A percentile compares a stretch with the other conserved stretches of the same genome.
phyloP scores from a whole-genome alignment of 108 stramenopile species.

The Cyclostephanos invisitatus region DNA sequence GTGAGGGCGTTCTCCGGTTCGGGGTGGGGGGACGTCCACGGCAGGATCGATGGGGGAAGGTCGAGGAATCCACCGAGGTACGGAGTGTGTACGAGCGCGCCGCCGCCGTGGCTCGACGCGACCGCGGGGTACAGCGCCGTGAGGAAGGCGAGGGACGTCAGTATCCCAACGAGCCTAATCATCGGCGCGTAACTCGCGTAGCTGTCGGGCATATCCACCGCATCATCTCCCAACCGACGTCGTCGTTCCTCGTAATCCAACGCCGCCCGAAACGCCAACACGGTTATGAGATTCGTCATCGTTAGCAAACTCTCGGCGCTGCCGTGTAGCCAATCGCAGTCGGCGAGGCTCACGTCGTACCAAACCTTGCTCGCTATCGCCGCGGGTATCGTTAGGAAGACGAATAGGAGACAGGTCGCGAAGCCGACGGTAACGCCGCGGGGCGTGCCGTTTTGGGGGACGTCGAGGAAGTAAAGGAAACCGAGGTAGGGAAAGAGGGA shows the following conservation, averaged over 20 bases:
- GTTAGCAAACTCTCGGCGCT: slow-evolving; percentile 88
- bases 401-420: slow-evolving; percentile 88
- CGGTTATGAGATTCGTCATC: slow-evolving; percentile 86
- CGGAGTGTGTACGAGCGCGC: slow-evolving; percentile 69
- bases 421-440: slow-evolving; percentile 89
- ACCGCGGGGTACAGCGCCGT: slow-evolving; percentile 69
- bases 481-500: slow-evolving; percentile 92
- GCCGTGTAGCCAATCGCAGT: slow-evolving; percentile 93
- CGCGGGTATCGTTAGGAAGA: slow-evolving; percentile 91
- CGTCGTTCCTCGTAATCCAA: slow-evolving; percentile 61
- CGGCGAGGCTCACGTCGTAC: slow-evolving; percentile 89
- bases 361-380: slow-evolving; percentile 83
- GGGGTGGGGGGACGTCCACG: slow-evolving; percentile 39
- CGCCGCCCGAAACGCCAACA: slow-evolving; percentile 83
- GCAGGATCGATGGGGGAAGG: slow-evolving; percentile 35
- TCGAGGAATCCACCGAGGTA: slow-evolving; percentile 81
- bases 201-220: slow-evolving; percentile 49
- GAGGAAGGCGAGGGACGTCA: slow-evolving; percentile 59
- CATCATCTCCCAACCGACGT: background rate
- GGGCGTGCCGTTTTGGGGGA: slow-evolving; percentile 79
- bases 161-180: slow-evolving; percentile 56
- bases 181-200: slow-evolving; percentile 71
- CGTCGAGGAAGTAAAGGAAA: slow-evolving; percentile 86
- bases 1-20: slow-evolving; percentile 73
- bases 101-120: slow-evolving; percentile 7